Percentiles rank a stretch among this genome's conserved stretches.
Evolutionary conservation across 1,284 basidiomycete species (phyloP).

Genomic region (Fomitopsis palustris): DNA sequence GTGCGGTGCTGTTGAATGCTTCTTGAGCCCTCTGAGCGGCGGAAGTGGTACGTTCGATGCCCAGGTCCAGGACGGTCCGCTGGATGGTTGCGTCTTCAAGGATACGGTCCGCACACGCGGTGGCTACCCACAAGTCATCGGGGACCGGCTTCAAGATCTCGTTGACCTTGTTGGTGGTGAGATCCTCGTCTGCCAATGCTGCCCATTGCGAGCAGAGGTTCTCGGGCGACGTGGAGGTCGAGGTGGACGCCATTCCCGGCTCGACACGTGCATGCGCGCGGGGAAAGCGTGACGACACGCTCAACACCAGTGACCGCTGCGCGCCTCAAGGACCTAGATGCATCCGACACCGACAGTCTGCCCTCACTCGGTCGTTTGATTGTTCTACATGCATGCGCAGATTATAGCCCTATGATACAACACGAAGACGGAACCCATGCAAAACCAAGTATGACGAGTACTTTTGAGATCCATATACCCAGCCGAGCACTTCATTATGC

Average conservation of each 20-base stretch:
- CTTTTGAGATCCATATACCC: slow-evolving; percentile 14
- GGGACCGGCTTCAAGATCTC: slow-evolving; percentile 46
- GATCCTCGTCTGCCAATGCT: slow-evolving; percentile 46
- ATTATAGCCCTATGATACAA: slow-evolving; percentile 1
- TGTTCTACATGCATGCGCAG: not conserved
- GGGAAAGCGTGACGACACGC: slow-evolving; percentile 16
- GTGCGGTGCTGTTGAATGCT: slow-evolving; percentile 18
- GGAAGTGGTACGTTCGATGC: slow-evolving; percentile 51
- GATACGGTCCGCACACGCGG: slow-evolving; percentile 68
- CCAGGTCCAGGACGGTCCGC: slow-evolving; percentile 55
- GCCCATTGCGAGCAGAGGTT: slow-evolving; percentile 53
- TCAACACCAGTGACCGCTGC: too few relatives aligned
- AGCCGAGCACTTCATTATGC: slow-evolving; percentile 31
- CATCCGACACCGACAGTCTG: too few relatives aligned
- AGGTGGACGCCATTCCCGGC: slow-evolving; percentile 24
- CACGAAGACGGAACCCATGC: not conserved
- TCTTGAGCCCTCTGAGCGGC: slow-evolving; percentile 47
- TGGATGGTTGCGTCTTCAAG: slow-evolving; percentile 56
- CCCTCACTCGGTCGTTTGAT: too few relatives aligned
- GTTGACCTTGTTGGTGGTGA: slow-evolving; percentile 48
- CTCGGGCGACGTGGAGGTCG: slow-evolving; percentile 20
- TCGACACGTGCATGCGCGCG: slow-evolving; percentile 15
- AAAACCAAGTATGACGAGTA: slow-evolving; percentile 2
- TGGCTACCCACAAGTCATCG: slow-evolving; percentile 72
- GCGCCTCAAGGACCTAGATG: too few relatives aligned